These are phyloP conservation scores for Nicotiana benthamiana DNA, from an alignment of 257 asterid genomes.

Conservation along the genomic window DNA sequence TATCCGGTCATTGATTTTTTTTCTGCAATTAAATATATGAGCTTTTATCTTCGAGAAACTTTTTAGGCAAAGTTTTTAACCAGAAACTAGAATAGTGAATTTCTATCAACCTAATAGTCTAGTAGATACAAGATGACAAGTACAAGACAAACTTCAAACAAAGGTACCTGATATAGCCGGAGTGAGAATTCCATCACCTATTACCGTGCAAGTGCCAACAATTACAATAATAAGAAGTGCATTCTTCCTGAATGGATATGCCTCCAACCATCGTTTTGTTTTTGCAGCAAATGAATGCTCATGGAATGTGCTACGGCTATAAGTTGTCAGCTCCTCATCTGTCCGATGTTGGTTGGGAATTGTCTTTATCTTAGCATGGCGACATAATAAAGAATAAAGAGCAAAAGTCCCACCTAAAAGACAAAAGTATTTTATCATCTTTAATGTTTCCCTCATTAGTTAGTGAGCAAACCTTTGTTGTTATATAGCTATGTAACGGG, in stretches of 20 bases:
- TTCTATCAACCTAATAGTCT: neutral
- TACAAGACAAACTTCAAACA: neutral
- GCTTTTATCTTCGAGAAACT: neutral
- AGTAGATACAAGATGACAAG: neutral
- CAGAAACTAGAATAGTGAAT: neutral
- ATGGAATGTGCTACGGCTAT: slow-evolving; percentile 78
- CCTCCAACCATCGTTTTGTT: slow-evolving; percentile 91
- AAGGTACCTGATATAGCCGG: slow-evolving; percentile 90
- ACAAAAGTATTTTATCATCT: neutral
- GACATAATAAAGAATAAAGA: slow-evolving; percentile 85
- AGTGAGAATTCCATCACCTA: slow-evolving; percentile 98
- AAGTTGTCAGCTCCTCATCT: slow-evolving; percentile 96
- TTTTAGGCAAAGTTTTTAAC: neutral
- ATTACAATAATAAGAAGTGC: slow-evolving; percentile 79
- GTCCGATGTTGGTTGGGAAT: slow-evolving; percentile 97
- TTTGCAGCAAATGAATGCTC: slow-evolving; percentile 91
- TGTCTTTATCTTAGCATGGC: slow-evolving; percentile 84
- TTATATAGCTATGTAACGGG: neutral
- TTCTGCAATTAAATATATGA: neutral
- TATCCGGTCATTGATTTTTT: neutral
- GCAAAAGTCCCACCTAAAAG: slow-evolving; percentile 89
- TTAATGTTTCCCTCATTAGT: neutral
- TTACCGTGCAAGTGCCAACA: slow-evolving; percentile 85
- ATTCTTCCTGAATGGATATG: slow-evolving; percentile 45
- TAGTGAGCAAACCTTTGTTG: neutral